A percentile compares a stretch with the other conserved stretches of the same genome.
Evolutionary conservation across 108 stramenopile species (phyloP).

Genomic region (Craspedostauros australis): DNA sequence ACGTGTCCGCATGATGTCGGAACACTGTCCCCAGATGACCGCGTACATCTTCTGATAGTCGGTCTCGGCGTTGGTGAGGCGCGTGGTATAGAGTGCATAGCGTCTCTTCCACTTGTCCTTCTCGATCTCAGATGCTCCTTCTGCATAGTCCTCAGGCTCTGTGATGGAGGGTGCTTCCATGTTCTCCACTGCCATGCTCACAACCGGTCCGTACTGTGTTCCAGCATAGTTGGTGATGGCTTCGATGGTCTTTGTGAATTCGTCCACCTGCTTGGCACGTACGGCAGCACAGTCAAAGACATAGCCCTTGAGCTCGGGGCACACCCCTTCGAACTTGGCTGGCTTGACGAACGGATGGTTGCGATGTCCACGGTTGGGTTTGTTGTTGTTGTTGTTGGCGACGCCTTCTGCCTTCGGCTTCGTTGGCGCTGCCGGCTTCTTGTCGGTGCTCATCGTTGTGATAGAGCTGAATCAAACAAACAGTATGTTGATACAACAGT

Average conservation of each 20-base stretch:
- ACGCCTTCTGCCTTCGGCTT: no score
- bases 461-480: no score
- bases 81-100: background rate
- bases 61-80: background rate
- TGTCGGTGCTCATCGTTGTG: no score
- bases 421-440: no score
- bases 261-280: background rate
- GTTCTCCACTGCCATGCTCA: background rate
- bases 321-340: background rate
- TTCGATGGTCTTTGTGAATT: background rate
- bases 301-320: background rate
- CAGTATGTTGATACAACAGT: no score
- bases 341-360: no score
- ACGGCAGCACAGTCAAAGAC: background rate
- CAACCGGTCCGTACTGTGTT: background rate
- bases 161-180: background rate
- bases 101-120: background rate
- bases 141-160: background rate
- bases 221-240: conserved; percentile 2
- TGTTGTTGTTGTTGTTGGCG: no score
- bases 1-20: conserved; percentile 3
- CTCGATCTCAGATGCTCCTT: background rate
- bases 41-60: conserved; percentile 2
- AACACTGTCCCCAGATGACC: conserved; percentile 19
- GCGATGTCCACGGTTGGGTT: no score